Evolutionary conservation across 768 basidiomycete genomes (phyloP).

Genomic region (Holtermannia corniformis): DNA sequence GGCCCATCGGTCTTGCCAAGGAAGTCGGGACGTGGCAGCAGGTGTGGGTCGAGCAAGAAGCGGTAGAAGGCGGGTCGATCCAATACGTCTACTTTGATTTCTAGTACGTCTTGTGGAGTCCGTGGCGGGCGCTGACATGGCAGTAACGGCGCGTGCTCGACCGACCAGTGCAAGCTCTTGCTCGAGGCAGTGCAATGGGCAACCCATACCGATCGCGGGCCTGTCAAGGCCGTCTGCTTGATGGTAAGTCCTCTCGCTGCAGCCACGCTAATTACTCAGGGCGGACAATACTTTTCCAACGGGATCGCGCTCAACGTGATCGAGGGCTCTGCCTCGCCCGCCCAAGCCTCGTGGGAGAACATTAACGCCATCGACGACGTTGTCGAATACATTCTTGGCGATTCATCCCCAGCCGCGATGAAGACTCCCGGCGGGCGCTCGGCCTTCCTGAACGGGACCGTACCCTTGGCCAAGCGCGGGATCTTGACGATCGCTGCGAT

Average conservation of each 20-base stretch:
- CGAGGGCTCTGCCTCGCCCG: slow-evolving; percentile 22
- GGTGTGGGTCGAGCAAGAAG: slow-evolving; percentile 17
- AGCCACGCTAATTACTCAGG: slow-evolving; percentile 1
- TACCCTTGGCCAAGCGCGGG: slow-evolving; percentile 14
- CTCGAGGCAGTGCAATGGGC: slow-evolving; percentile 25
- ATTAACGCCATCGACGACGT: slow-evolving; percentile 39
- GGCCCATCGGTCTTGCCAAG: slow-evolving; percentile 16
- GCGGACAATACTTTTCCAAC: slow-evolving; percentile 33
- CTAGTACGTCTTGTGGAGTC: slow-evolving; percentile 22
- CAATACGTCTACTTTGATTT: slow-evolving; percentile 34
- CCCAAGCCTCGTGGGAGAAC: slow-evolving; percentile 30
- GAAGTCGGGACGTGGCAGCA: slow-evolving; percentile 26
- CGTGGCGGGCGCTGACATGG: background rate
- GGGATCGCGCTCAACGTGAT: slow-evolving; percentile 36
- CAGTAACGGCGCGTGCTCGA: slow-evolving; percentile 36
- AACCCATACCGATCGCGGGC: slow-evolving; percentile 9
- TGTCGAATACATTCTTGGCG: slow-evolving; percentile 32
- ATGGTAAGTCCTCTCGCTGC: slow-evolving; percentile 17
- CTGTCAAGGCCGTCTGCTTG: slow-evolving; percentile 22
- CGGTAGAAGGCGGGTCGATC: slow-evolving; percentile 7
- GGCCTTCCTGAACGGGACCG: slow-evolving; percentile 8
- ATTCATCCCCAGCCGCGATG: slow-evolving; percentile 8
- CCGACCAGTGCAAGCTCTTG: slow-evolving; percentile 25
- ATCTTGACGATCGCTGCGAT: slow-evolving; percentile 33
- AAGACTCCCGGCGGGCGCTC: slow-evolving; percentile 13